These are phyloP conservation scores for Lactarius akahatsu DNA, from an alignment of 768 basidiomycete genomes.

Conservation along the genomic window DNA sequence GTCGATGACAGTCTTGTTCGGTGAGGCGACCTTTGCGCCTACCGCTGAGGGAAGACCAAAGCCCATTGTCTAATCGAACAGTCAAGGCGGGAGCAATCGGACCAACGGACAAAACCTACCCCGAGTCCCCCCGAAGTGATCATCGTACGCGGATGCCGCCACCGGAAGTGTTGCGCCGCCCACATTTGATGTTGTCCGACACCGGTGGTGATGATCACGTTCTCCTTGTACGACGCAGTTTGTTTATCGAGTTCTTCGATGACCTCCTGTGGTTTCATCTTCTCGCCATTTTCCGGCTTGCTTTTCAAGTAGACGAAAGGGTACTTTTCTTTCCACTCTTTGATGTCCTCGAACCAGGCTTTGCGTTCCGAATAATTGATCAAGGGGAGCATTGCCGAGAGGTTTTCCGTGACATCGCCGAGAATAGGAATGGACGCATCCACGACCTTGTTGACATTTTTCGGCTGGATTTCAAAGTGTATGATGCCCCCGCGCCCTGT, in stretches of 20 bases:
- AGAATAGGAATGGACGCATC: constrained; percentile 92
- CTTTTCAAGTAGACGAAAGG: constrained; percentile 86
- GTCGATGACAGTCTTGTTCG: constrained; percentile 90
- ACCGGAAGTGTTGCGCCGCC: constrained; percentile 93
- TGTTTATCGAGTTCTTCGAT: constrained; percentile 88
- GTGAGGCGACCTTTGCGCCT: constrained; percentile 95
- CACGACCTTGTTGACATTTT: constrained; percentile 99
- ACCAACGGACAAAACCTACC: constrained; percentile 46
- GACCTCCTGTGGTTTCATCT: constrained; percentile 96
- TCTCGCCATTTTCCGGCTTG: constrained; percentile 48
- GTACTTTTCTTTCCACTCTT: constrained; percentile 79
- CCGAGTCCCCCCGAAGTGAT: constrained; percentile 94
- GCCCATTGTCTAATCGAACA: constrained; percentile 80
- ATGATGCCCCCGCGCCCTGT: constrained; percentile 94
- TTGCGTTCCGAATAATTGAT: constrained; percentile 62
- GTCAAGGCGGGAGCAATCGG: constrained; percentile 14
- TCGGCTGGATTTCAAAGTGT: constrained; percentile 97
- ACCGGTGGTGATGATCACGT: constrained; percentile 87
- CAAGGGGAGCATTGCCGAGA: constrained; percentile 78
- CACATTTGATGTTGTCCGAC: constrained; percentile 99
- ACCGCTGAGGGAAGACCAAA: constrained; percentile 94
- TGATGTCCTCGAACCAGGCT: constrained; percentile 83
- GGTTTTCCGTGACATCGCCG: constrained; percentile 86
- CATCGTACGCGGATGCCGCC: constrained; percentile 84
- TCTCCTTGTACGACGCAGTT: constrained; percentile 76